Base-by-base conservation (phyloP, 192 early-diverging fungal species). In the Coemansia sp. region DNA sequence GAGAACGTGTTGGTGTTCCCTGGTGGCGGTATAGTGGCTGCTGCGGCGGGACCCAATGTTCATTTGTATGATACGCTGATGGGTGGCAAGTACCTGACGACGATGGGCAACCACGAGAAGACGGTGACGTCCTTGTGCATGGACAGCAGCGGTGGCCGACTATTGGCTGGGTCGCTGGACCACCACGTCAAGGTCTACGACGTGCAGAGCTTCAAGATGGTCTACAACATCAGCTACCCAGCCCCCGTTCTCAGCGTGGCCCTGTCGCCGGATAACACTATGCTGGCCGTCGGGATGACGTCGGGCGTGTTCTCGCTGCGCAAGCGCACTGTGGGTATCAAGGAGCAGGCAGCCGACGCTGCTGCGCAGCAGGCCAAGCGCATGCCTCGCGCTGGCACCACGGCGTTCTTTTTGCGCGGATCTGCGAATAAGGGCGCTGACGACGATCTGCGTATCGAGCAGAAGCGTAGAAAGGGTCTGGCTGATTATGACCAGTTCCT, bases 181-280 rank as follows among this genome's bases (percentile, higher is more conserved):
- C 95, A 95, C 64, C 95, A 97, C 61, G 92, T 99, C 76, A 98
- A 99, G 87, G 78, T 98, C 37, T 96, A 96, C 74, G 89, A 94
- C 70, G 85, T 96, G 60, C 85, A 88, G 70, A 89, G 90, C 70
- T 98, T 91, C 85, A 90, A 92, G 78, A 91, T 98, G 63, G 87
- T 91, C 19, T 91, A 94, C 82, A 93, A 85, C 68, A 75, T 93
- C 59, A 95, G 91, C 75, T 97, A 98, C 74, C 90, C 94, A 19
- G 90, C 93, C 38, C 95, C 97, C 1, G 87, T 99, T 27, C 86
- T 95, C 67, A 92, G 91, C 77, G 80, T 98, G 63, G 95, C 86
- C n/a, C 82, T 98, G 44, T 96, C 94, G 80, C 90, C 95, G 17
- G 89, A 95, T 72, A 92, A 95, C 70, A 92, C 93, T 12, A 89